Conservation (phyloP, 345 rosid genomes). For the Eucalyptus lansdowneana region DNA sequence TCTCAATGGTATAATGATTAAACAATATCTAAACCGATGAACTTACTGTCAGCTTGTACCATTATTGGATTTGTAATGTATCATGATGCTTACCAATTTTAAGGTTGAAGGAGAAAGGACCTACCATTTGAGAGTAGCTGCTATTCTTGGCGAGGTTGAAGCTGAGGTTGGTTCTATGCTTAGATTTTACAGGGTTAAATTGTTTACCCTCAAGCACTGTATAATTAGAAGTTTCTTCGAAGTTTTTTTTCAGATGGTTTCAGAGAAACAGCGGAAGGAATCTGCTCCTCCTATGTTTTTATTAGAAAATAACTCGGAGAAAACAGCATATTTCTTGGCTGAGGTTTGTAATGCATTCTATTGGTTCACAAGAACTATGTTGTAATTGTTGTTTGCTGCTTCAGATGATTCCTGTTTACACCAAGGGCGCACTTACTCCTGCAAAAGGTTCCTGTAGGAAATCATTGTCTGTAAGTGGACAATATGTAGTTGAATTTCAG, state of each 20-base stretch:
- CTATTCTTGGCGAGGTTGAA: conserved; percentile 89
- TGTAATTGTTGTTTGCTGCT: not conserved
- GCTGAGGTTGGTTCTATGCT: conserved; percentile 68
- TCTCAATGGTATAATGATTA: conserved; percentile 51
- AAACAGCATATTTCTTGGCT: conserved; percentile 69
- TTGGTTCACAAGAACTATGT: not conserved
- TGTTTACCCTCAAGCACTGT: not conserved
- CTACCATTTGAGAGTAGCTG: conserved; percentile 76
- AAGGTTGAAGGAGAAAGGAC: conserved; percentile 96
- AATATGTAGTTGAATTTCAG: not conserved
- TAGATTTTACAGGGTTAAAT: not conserved
- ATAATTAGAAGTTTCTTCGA: not conserved
- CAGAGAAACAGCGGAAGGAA: conserved; percentile 89
- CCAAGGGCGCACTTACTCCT: not conserved
- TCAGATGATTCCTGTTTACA: not conserved
- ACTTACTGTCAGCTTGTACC: not conserved
- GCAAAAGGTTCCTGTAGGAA: not conserved
- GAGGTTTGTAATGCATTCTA: conserved; percentile 43
- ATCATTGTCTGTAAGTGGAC: not conserved
- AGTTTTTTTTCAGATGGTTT: conserved; percentile 54
- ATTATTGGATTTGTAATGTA: not conserved
- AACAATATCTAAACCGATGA: not conserved
- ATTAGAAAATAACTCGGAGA: conserved; percentile 47
- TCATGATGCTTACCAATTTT: not conserved
- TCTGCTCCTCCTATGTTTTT: conserved; percentile 83